Evolutionary conservation across 2,329 filamentous ascomycete species (phyloP), one percentile per base, ranked within the genome.

Genomic region (Neopestalotiopsis sp.): DNA sequence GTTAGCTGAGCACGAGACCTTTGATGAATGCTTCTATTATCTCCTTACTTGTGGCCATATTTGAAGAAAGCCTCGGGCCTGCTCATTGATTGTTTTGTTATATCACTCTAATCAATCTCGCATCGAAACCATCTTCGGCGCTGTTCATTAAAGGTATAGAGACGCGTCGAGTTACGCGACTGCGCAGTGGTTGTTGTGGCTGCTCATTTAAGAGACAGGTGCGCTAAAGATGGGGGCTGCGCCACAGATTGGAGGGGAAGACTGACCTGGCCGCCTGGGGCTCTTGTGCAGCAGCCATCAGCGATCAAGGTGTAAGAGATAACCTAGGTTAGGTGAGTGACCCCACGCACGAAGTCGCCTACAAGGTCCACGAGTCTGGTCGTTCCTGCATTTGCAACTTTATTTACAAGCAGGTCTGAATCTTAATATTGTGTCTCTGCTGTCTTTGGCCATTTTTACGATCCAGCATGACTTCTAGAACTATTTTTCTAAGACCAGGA

Each of bases 41-140:
- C n/a, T 49, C n/a, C 45, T 53, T 74, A 81, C 80, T 79, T 3
- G 78, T 78, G 42, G 79, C 79, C 80, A 81, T 81, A 4, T 30
- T 61, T 12, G n/a, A 14, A 13, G 32, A 30, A 28, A 34, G 14
- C 59, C 30, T n/a, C 10, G 30, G 59, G 32, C 32, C 32, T 9
- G n/a, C 28, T 34, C 59, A 61, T 61, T 12, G 59, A 61, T 34
- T 61, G 57, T 28, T 59, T 14, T 13, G 24, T 30, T 3, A 14
- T 30, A 14, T 28, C 14, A 28, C 45, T 53, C 13, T 53, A 1
- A 56, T 17, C 49, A n/a, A 17, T 14, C 17, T 59, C 2, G 57
- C 13, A 59, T 59, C 57, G 57, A 59, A 9, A 13, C 32, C 30
- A 30, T 59, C 24, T 17, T 20, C n/a, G 17, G 45, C 45, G 17